These are phyloP conservation scores for Penicillium sp. DNA, from an alignment of 2,329 filamentous ascomycete genomes.

Conservation along the genomic window DNA sequence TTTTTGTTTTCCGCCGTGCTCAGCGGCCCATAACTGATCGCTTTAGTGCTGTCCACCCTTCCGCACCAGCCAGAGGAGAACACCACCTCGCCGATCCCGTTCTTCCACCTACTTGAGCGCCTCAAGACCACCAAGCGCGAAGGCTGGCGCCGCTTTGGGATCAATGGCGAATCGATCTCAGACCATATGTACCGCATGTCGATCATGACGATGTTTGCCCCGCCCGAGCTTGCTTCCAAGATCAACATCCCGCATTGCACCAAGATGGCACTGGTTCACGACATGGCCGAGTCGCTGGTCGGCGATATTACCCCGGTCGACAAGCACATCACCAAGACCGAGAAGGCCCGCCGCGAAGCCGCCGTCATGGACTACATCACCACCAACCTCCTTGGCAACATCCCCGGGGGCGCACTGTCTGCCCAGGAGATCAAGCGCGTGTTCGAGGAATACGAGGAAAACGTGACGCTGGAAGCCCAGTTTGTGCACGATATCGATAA, in stretches of 20 bases:
- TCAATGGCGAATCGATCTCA: slow-evolving; percentile 82
- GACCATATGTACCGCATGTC: slow-evolving; percentile 99
- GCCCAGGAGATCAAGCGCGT: slow-evolving; percentile 71
- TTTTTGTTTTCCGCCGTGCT: not conserved
- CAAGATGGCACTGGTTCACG: slow-evolving; percentile 93
- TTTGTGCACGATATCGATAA: slow-evolving; percentile 98
- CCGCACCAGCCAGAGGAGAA: slow-evolving; percentile 58
- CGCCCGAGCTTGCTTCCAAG: slow-evolving; percentile 65
- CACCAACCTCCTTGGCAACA: slow-evolving; percentile 65
- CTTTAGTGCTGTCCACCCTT: slow-evolving; percentile 62
- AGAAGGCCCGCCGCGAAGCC: slow-evolving; percentile 84
- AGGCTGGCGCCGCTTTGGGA: slow-evolving; percentile 88
- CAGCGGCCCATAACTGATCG: slow-evolving; percentile 2
- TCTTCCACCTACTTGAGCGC: slow-evolving; percentile 91
- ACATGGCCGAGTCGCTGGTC: slow-evolving; percentile 94
- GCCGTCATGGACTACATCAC: slow-evolving; percentile 91
- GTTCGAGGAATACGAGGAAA: slow-evolving; percentile 96
- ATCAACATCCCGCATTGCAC: slow-evolving; percentile 82
- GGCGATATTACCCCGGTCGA: slow-evolving; percentile 97
- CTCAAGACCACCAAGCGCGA: slow-evolving; percentile 96
- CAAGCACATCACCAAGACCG: slow-evolving; percentile 68
- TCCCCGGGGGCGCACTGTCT: slow-evolving; percentile 63
- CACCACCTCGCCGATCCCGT: slow-evolving; percentile 73
- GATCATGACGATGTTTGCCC: slow-evolving; percentile 88
- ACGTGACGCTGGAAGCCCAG: slow-evolving; percentile 73